Evolutionary conservation across 345 rosid species (phyloP).

Genomic region (Rhodamnia argentea): DNA sequence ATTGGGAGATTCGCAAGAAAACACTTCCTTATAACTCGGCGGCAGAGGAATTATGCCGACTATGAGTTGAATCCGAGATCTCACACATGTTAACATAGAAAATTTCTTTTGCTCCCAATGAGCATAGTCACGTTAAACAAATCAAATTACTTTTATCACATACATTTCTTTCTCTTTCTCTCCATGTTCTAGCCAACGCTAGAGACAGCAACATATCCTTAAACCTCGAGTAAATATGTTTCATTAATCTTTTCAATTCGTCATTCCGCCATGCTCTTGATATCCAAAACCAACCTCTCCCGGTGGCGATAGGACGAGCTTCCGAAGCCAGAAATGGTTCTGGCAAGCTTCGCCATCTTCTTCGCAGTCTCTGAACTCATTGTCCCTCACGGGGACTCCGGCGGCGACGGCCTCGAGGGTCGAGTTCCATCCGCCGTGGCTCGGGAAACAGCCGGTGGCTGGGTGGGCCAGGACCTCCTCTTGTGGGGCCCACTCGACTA

Average conservation of each 20-base stretch:
- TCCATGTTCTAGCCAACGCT: not conserved
- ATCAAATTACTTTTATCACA: too few species aligned
- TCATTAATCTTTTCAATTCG: too few species aligned
- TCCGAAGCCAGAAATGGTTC: not conserved
- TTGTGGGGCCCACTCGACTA: slow-evolving; percentile 26
- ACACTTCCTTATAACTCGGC: not conserved
- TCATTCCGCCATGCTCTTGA: not conserved
- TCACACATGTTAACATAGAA: not conserved
- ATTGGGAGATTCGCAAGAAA: not conserved
- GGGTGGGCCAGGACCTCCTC: slow-evolving; percentile 31
- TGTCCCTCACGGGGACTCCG: too few species aligned
- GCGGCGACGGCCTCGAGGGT: too few species aligned
- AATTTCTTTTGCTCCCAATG: too few species aligned
- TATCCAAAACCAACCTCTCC: slow-evolving; percentile 23
- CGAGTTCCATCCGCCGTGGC: slow-evolving; percentile 69
- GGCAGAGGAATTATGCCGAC: not conserved
- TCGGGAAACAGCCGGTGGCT: slow-evolving; percentile 42
- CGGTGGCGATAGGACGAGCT: slow-evolving; percentile 19
- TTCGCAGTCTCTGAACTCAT: slow-evolving; percentile 14
- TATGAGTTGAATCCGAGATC: not conserved
- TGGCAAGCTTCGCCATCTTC: slow-evolving; percentile 13
- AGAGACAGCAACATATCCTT: too few species aligned
- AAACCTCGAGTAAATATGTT: too few species aligned
- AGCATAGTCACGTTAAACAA: too few species aligned
- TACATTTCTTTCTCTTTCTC: not conserved